Base-by-base conservation (phyloP, 345 rosid species). In the Boechera stricta region DNA sequence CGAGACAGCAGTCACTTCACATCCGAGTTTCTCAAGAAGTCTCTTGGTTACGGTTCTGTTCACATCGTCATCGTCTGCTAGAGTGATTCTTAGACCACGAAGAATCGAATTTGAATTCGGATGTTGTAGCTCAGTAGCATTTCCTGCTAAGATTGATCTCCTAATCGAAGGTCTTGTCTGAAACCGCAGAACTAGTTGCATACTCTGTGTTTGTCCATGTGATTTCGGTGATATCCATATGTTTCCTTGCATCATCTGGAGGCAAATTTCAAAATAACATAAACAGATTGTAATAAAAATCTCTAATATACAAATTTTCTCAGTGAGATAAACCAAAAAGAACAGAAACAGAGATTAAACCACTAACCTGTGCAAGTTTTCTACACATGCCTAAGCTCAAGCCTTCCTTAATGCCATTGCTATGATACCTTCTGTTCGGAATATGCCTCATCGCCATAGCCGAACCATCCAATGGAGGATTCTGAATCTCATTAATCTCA, bases 161-260 rank as follows among this genome's bases (percentile, higher is more conserved):
- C 89, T 87, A 13, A 78, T 65, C 10, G 85, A 80, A 10, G 86
- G 86, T 65, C 73, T 84, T 56, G 80, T 81, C 71, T 84, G 90
- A 81, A 95, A 92, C 84, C 89, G 75, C 54, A 92, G 85, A 67
- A 87, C 81, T 21, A 95, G 82, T 61, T 87, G 82, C 91, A 89
- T 95, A 81, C 91, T 86, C 76, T 79, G 92, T 8, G 88, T 84
- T 52, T 85, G 81, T 65, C 97, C 98, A 13, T 74, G 78, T 13
- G 94, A 82, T 69, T 81, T 87, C 1, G 85, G 82, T 54, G 89
- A 85, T 62, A 87, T 88, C 94, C 94, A 88, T 71, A 95, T 88
- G 59, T 89, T 85, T 52, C 98, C 99, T 83, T 92, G 96, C 99
- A 95, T 92, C 98, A 95, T 87, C 99, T 95, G 88, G 79, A 72